These are phyloP conservation scores for Myxozyma nipponensis DNA, from an alignment of 805 yeast species.

Conservation along the genomic window DNA sequence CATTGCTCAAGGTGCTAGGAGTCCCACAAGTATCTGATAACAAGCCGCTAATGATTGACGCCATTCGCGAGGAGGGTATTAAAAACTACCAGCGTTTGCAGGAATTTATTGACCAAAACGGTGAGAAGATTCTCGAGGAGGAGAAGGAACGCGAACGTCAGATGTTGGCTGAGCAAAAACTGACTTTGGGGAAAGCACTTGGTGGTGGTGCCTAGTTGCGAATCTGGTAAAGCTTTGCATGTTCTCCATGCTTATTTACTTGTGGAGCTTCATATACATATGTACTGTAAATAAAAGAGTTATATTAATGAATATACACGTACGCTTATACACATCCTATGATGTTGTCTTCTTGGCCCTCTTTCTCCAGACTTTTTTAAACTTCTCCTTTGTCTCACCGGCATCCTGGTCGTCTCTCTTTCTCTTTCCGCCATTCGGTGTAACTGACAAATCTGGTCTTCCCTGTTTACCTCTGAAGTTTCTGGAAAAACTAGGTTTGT, in stretches of 20 bases:
- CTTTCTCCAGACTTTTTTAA: background rate
- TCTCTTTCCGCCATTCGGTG: background rate
- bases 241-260: too few species aligned
- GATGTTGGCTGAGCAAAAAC: constrained; percentile 74
- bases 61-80: constrained; percentile 88
- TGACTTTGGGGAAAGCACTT: constrained; percentile 69
- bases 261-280: too few species aligned
- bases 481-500: background rate
- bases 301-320: too few species aligned
- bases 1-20: constrained; percentile 29
- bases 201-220: background rate
- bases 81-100: constrained; percentile 79
- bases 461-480: background rate
- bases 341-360: constrained; percentile 1
- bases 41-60: constrained; percentile 77
- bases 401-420: constrained; percentile 1
- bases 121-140: constrained; percentile 48
- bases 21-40: constrained; percentile 41
- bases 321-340: background rate
- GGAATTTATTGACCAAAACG: constrained; percentile 81
- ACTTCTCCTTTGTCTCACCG: background rate
- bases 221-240: too few species aligned
- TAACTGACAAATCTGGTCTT: background rate
- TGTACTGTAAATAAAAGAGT: too few species aligned
- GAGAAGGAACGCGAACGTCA: constrained; percentile 55